A percentile compares a stretch with the other conserved stretches of the same genome.
phyloP scores from a whole-genome alignment of 2,329 filamentous ascomycete species.

The Colletotrichum sp. region DNA sequence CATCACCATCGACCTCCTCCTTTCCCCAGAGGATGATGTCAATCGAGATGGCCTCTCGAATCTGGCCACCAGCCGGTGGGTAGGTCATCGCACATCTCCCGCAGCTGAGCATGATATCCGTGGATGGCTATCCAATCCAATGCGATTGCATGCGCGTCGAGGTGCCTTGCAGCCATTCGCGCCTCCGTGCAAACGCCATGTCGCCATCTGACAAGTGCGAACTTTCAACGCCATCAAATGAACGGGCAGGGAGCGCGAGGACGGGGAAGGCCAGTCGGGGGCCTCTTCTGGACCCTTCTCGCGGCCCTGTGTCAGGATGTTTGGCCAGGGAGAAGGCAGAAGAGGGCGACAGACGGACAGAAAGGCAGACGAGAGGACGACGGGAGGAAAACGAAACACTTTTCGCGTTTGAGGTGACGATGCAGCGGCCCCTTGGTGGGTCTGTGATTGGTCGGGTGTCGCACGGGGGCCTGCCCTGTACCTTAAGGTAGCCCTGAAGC shows the following conservation, averaged over 20 bases:
- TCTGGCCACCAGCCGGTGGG: not conserved
- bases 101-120: not conserved
- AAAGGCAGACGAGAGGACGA: not conserved
- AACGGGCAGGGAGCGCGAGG: not conserved
- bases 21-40: not conserved
- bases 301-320: not conserved
- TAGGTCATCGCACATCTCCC: not conserved
- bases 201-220: slow-evolving; percentile 1
- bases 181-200: not conserved
- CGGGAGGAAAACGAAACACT: slow-evolving; percentile 12
- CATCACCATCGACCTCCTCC: not conserved
- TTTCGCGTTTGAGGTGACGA: slow-evolving; percentile 9
- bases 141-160: not conserved
- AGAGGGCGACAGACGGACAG: not conserved
- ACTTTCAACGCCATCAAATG: not conserved
- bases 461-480: not conserved
- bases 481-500: too few relatives aligned
- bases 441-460: slow-evolving; percentile 13
- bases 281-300: not conserved
- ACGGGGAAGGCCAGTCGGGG: not conserved
- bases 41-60: not conserved
- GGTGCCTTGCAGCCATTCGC: not conserved
- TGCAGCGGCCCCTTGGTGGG: slow-evolving; percentile 15
- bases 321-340: not conserved
- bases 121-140: not conserved